phyloP scores from a whole-genome alignment of 179 eudicot genomes.

The Heliamphora pulchella region DNA sequence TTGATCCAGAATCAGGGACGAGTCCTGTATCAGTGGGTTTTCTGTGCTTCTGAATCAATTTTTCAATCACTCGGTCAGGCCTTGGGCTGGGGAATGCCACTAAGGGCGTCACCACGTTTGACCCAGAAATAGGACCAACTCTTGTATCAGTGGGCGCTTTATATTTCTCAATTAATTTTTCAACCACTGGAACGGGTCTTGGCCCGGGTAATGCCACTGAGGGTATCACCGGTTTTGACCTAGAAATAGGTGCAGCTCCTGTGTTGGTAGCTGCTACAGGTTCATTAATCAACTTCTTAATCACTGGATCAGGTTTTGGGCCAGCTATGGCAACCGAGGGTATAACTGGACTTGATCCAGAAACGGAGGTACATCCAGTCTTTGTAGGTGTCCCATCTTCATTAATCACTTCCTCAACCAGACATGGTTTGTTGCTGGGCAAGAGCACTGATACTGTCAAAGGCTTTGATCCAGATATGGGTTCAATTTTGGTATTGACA shows the following conservation, averaged over 20 bases:
- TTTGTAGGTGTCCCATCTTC: background rate
- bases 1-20: background rate
- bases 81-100: conserved; percentile 12
- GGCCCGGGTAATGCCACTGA: conserved; percentile 11
- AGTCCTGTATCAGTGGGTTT: background rate
- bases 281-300: background rate
- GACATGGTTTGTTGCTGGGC: conserved; percentile 11
- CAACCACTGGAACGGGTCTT: conserved; percentile 8
- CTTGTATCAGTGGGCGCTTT: background rate
- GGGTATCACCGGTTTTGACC: conserved; percentile 9
- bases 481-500: conserved; percentile 5
- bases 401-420: background rate
- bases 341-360: conserved; percentile 11
- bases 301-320: background rate
- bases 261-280: background rate
- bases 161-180: conserved; percentile 14
- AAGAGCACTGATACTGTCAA: background rate
- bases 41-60: conserved; percentile 13
- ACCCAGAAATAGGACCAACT: conserved; percentile 9
- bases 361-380: background rate
- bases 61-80: conserved; percentile 9
- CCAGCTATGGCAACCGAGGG: conserved; percentile 7
- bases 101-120: conserved; percentile 8
- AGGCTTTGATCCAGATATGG: background rate
- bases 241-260: conserved; percentile 3